Evolutionary conservation across 2,329 filamentous ascomycete species (phyloP).

Genomic region (Furcasterigmium furcatum): DNA sequence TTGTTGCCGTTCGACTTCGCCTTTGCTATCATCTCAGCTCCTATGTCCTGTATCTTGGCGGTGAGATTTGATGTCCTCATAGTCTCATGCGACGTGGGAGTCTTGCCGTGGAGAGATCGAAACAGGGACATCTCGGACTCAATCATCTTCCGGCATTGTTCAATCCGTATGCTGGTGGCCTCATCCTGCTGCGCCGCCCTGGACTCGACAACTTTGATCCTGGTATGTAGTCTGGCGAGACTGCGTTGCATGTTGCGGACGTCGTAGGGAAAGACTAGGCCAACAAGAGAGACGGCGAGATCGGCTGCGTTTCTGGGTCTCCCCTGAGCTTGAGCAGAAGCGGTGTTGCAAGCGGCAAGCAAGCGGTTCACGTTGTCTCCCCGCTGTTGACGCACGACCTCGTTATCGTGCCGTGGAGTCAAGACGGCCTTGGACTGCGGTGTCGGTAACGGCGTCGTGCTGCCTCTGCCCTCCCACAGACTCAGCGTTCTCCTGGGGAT

Average conservation of each 20-base stretch:
- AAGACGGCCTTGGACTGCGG: not conserved
- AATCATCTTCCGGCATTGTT: not conserved
- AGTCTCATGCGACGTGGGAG: too few relatives aligned
- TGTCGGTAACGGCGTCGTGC: not conserved
- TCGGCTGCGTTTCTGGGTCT: constrained; percentile 1
- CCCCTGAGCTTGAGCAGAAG: not conserved
- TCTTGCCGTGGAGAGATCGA: not conserved
- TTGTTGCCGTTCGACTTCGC: not conserved
- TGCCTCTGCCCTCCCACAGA: not conserved
- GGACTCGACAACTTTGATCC: constrained; percentile 1
- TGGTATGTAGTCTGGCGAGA: not conserved
- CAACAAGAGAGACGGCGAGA: constrained; percentile 1
- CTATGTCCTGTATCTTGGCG: not conserved
- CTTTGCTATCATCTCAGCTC: not conserved
- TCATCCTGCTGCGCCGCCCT: not conserved
- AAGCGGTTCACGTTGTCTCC: not conserved
- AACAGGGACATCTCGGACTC: not conserved
- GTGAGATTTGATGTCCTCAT: not conserved
- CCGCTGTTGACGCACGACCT: not conserved
- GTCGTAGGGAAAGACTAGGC: constrained; percentile 2
- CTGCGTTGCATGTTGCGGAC: not conserved
- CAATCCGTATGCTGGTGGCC: not conserved
- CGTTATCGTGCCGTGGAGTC: not conserved
- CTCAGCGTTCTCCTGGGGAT: not conserved
- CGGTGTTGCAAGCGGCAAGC: not conserved